Evolutionary conservation across 108 stramenopile genomes (phyloP).

Genomic region (Stephanodiscus minutulus): DNA sequence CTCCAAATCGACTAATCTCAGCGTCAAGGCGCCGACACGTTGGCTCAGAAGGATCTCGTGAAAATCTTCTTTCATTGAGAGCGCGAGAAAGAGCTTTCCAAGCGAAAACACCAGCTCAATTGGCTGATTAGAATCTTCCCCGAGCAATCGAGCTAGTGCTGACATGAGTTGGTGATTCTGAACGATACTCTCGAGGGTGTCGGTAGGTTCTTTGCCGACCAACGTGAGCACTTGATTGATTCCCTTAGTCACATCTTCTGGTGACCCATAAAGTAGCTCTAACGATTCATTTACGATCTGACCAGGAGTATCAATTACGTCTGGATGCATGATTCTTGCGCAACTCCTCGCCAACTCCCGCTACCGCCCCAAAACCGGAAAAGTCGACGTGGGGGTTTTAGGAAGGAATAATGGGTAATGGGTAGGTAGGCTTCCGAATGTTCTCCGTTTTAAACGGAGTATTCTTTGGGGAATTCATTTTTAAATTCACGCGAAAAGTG

Average conservation of each 20-base stretch:
- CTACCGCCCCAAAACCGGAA: neutral
- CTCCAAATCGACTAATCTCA: conserved; percentile 37
- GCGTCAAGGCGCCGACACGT: conserved; percentile 31
- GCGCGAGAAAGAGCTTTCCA: conserved; percentile 28
- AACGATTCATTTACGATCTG: conserved; percentile 23
- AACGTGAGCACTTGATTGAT: conserved; percentile 3
- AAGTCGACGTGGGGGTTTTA: neutral
- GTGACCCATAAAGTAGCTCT: conserved; percentile 34
- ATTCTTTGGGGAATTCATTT: too few relatives aligned
- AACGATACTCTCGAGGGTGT: conserved; percentile 15
- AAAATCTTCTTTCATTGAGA: conserved; percentile 23
- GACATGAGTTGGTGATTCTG: conserved; percentile 34
- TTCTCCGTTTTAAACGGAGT: too few relatives aligned
- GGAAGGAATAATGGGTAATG: too few relatives aligned
- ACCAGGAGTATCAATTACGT: neutral
- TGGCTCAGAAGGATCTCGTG: conserved; percentile 25
- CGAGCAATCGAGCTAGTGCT: conserved; percentile 27
- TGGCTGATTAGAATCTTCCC: conserved; percentile 20
- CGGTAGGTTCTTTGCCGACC: neutral
- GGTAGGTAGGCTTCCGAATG: too few relatives aligned
- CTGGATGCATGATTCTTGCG: neutral
- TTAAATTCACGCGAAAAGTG: too few relatives aligned
- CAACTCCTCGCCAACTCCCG: neutral
- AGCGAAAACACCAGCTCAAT: conserved; percentile 36
- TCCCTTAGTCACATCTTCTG: conserved; percentile 16